These are phyloP conservation scores for Cornus suecica DNA, from an alignment of 148 eudicot genomes.

Conservation along the genomic window DNA sequence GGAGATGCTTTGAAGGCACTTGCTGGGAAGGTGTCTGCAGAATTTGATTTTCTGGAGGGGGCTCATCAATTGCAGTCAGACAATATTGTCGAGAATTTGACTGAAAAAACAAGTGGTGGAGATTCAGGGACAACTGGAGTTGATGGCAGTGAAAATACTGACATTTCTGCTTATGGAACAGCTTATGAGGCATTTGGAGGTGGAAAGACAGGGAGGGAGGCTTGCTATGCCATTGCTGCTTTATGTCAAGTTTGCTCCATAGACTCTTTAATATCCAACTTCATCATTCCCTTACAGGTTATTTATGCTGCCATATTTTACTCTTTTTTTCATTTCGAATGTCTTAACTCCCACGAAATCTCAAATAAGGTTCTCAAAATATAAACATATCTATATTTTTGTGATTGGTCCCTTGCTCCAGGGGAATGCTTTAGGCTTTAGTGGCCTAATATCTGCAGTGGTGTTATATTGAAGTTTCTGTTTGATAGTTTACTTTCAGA, in stretches of 20 bases:
- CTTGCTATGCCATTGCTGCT: constrained; percentile 96
- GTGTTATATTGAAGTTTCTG: too few relatives aligned
- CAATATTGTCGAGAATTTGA: constrained; percentile 20
- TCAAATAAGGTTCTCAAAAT: background rate
- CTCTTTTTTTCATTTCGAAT: too few relatives aligned
- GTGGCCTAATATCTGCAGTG: background rate
- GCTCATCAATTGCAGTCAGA: constrained; percentile 19
- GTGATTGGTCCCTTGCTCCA: background rate
- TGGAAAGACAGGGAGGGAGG: constrained; percentile 77
- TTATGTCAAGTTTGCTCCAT: constrained; percentile 90
- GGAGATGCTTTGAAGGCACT: constrained; percentile 80
- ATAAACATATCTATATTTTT: background rate
- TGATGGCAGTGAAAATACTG: constrained; percentile 13
- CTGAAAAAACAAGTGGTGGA: constrained; percentile 12
- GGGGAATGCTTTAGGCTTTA: background rate
- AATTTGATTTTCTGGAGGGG: constrained; percentile 56
- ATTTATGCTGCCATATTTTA: background rate
- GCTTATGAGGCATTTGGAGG: constrained; percentile 85
- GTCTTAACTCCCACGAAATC: too few relatives aligned
- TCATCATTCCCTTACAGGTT: constrained; percentile 97
- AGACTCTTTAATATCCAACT: constrained; percentile 92
- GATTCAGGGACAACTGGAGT: constrained; percentile 1
- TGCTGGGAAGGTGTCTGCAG: constrained; percentile 90
- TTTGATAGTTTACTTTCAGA: background rate
- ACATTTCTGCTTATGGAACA: constrained; percentile 68